These are phyloP conservation scores for Canavalia ensiformis DNA, from an alignment of 306 rosid genomes.

Conservation along the genomic window DNA sequence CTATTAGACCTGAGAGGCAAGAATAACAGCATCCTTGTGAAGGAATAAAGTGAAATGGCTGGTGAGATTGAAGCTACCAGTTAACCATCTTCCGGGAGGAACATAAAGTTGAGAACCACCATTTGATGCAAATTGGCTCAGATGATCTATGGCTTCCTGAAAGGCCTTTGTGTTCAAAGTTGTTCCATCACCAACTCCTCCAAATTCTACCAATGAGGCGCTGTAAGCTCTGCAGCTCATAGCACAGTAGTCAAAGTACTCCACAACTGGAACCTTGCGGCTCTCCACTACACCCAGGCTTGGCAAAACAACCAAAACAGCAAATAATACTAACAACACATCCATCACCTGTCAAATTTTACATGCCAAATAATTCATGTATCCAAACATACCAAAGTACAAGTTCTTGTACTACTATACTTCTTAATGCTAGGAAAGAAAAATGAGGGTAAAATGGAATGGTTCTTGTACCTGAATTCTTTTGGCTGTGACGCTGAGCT, in stretches of 20 bases:
- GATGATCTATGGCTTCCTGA: conserved; percentile 65
- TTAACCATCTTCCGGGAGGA: conserved; percentile 91
- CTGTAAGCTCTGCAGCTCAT: conserved; percentile 72
- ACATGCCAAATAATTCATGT: conserved; percentile 22
- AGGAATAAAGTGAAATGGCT: conserved; percentile 89
- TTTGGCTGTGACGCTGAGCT: conserved; percentile 14
- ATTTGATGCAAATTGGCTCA: conserved; percentile 55
- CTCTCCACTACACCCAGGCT: conserved; percentile 51
- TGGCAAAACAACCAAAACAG: conserved; percentile 40
- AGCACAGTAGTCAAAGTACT: conserved; percentile 49
- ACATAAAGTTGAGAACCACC: conserved; percentile 89
- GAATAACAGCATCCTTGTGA: conserved; percentile 79
- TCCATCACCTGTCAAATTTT: conserved; percentile 55
- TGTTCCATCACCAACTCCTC: conserved; percentile 90
- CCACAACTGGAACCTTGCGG: not conserved
- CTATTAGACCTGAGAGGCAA: conserved; percentile 76
- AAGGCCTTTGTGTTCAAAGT: conserved; percentile 77
- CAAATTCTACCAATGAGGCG: conserved; percentile 73
- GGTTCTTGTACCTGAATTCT: conserved; percentile 36
- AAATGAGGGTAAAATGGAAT: conserved; percentile 7
- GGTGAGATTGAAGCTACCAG: conserved; percentile 92
- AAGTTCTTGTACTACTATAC: not conserved
- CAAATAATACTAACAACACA: conserved; percentile 17
- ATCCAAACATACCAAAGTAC: not conserved
- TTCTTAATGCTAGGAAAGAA: conserved; percentile 7